phyloP scores from a whole-genome alignment of 2,329 filamentous ascomycete genomes.

The Fusarium sp. region DNA sequence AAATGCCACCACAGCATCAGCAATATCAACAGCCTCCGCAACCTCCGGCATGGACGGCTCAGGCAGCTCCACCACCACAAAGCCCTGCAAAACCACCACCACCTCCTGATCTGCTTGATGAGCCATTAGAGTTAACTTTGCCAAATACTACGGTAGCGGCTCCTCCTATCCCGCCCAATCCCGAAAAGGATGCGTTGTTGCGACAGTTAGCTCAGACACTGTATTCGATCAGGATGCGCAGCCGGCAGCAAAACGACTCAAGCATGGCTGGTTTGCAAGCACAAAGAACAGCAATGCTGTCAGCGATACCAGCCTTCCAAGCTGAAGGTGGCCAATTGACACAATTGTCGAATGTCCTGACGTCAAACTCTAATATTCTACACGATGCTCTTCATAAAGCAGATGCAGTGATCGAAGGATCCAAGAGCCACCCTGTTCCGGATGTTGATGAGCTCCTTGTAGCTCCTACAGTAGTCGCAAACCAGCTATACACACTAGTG shows the following conservation, averaged over 20 bases:
- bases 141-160: constrained; percentile 68
- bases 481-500: constrained; percentile 89
- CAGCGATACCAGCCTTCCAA: constrained; percentile 76
- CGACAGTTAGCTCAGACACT: constrained; percentile 79
- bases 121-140: constrained; percentile 64
- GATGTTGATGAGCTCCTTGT: constrained; percentile 91
- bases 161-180: constrained; percentile 93
- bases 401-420: constrained; percentile 79
- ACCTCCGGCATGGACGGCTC: constrained; percentile 42
- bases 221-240: constrained; percentile 74
- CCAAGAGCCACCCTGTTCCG: constrained; percentile 75
- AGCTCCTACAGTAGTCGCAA: constrained; percentile 91
- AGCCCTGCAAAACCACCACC: constrained; percentile 48
- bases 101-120: constrained; percentile 66
- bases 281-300: constrained; percentile 81
- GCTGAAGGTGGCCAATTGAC: constrained; percentile 78
- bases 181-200: constrained; percentile 90
- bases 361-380: constrained; percentile 82
- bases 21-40: constrained; percentile 39
- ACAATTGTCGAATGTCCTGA: constrained; percentile 76
- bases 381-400: constrained; percentile 82
- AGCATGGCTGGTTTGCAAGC: constrained; percentile 81
- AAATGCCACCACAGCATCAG: constrained; percentile 29
- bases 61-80: constrained; percentile 38
- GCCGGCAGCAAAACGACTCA: constrained; percentile 77